phyloP scores from a whole-genome alignment of 2,329 filamentous ascomycete genomes.

The Hymenoscyphus fructigenus region DNA sequence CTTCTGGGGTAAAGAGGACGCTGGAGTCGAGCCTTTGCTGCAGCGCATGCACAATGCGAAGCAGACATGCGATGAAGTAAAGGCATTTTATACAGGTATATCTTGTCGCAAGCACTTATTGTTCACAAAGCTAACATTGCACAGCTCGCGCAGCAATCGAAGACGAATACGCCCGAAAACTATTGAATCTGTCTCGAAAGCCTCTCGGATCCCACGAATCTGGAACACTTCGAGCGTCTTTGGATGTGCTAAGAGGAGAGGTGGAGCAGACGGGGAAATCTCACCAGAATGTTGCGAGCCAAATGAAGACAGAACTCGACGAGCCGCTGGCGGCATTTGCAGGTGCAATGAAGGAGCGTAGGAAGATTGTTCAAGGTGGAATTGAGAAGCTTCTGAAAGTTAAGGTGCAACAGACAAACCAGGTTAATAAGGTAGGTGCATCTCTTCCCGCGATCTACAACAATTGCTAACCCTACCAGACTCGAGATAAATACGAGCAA shows the following conservation, averaged over 20 bases:
- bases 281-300: slow-evolving; percentile 82
- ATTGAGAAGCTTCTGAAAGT: slow-evolving; percentile 93
- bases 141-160: slow-evolving; percentile 87
- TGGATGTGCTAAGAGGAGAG: slow-evolving; percentile 86
- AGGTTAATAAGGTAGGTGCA: slow-evolving; percentile 79
- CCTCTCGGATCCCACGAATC: slow-evolving; percentile 83
- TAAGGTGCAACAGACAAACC: slow-evolving; percentile 86
- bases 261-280: slow-evolving; percentile 92
- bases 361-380: slow-evolving; percentile 92
- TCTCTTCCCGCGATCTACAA: slow-evolving; percentile 12
- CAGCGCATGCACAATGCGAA: slow-evolving; percentile 95
- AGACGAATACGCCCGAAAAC: slow-evolving; percentile 91
- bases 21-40: slow-evolving; percentile 85
- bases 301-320: slow-evolving; percentile 96
- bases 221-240: slow-evolving; percentile 77
- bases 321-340: slow-evolving; percentile 90
- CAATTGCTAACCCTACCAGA: slow-evolving; percentile 46
- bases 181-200: slow-evolving; percentile 83
- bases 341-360: slow-evolving; percentile 91
- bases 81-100: slow-evolving; percentile 80
- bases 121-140: slow-evolving; percentile 11
- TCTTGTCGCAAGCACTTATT: not conserved
- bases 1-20: slow-evolving; percentile 99
- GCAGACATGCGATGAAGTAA: slow-evolving; percentile 90
- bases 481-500: slow-evolving; percentile 92